phyloP scores from a whole-genome alignment of 2,329 filamentous ascomycete species.

The Epichloe typhina region DNA sequence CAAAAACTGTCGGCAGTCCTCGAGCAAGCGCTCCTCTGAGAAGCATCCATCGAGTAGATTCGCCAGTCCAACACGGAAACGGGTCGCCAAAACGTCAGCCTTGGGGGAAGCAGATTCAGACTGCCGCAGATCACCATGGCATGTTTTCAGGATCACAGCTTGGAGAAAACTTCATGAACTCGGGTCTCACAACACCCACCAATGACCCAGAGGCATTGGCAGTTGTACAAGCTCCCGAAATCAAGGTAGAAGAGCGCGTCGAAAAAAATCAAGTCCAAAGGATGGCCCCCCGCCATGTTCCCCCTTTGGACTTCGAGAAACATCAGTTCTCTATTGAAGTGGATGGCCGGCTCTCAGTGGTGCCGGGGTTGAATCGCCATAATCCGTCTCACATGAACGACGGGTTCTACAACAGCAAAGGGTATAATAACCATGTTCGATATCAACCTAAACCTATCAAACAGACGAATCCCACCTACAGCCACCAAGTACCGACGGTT shows the following conservation, averaged over 20 bases:
- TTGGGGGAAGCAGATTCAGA: not conserved
- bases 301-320: not conserved
- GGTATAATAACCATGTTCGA: conserved; percentile 10
- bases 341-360: conserved; percentile 18
- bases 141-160: conserved; percentile 26
- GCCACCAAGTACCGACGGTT: conserved; percentile 9
- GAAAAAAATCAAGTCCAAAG: conserved; percentile 1
- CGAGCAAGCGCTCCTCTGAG: not conserved
- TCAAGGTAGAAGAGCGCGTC: conserved; percentile 2
- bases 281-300: not conserved
- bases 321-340: conserved; percentile 3
- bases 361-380: conserved; percentile 13
- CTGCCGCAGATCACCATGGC: conserved; percentile 8
- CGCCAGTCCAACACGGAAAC: conserved; percentile 6
- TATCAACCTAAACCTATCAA: conserved; percentile 8
- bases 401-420: conserved; percentile 17
- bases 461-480: conserved; percentile 8
- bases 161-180: conserved; percentile 26
- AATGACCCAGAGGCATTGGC: conserved; percentile 14
- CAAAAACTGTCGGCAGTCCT: conserved; percentile 1
- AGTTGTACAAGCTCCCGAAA: conserved; percentile 5
- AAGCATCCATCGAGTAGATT: conserved; percentile 12
- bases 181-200: conserved; percentile 23
- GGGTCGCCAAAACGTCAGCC: conserved; percentile 10
- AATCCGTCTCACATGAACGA: conserved; percentile 18